Evolutionary conservation across 2,329 filamentous ascomycete genomes (phyloP).

Genomic region (Simplicillium sp.): DNA sequence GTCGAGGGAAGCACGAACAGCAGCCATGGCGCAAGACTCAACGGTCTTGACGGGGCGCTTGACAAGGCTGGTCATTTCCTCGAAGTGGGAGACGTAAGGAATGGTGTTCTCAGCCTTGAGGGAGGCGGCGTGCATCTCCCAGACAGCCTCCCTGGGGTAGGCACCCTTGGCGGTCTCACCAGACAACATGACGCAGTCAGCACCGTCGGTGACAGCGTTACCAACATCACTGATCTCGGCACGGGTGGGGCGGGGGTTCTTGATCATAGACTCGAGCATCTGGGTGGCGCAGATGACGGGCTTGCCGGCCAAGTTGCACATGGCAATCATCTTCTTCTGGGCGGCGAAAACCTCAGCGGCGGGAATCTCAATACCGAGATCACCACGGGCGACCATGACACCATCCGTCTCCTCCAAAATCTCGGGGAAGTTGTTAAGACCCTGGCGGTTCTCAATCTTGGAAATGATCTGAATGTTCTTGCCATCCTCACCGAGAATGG

Average conservation of each 20-base stretch:
- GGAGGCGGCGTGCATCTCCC: constrained; percentile 98
- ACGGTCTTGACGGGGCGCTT: constrained; percentile 77
- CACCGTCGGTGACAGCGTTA: constrained; percentile 94
- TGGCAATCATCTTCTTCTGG: constrained; percentile 99
- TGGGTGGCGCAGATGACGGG: constrained; percentile 98
- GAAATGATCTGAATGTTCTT: constrained; percentile 98
- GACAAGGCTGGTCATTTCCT: constrained; percentile 81
- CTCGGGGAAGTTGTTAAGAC: constrained; percentile 98
- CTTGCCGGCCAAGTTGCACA: constrained; percentile 99
- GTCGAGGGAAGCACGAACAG: constrained; percentile 90
- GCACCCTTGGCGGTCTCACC: constrained; percentile 97
- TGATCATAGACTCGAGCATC: constrained; percentile 99
- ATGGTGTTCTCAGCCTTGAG: constrained; percentile 95
- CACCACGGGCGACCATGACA: constrained; percentile 99
- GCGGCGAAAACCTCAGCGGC: constrained; percentile 97
- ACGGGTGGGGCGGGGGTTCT: constrained; percentile 96
- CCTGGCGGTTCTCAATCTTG: constrained; percentile 99
- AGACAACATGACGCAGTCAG: constrained; percentile 99
- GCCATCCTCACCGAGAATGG: constrained; percentile 82
- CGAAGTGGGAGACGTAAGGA: constrained; percentile 92
- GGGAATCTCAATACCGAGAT: constrained; percentile 92
- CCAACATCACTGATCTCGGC: constrained; percentile 98
- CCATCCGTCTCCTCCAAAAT: constrained; percentile 94
- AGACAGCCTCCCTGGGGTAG: constrained; percentile 87
- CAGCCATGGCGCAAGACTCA: constrained; percentile 95